These are phyloP conservation scores for Teunomyces cretensis DNA, from an alignment of 805 yeast genomes.

Conservation along the genomic window DNA sequence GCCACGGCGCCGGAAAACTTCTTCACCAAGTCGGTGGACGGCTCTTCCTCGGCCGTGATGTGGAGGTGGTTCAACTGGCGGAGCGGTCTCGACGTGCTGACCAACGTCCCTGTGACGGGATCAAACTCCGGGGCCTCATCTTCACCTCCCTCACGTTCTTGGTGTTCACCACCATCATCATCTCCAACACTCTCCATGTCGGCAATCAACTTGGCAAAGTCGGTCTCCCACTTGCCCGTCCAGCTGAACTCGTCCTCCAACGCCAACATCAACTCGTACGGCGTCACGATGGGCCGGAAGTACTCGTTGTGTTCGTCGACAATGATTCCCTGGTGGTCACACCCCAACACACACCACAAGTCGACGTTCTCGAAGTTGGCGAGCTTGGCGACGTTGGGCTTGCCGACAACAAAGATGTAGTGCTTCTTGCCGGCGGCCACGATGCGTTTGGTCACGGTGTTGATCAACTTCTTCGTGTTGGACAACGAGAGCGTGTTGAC, in stretches of 20 bases:
- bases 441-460: constrained; percentile 59
- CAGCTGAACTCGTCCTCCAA: constrained; percentile 73
- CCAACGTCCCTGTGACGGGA: constrained; percentile 80
- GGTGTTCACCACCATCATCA: constrained; percentile 25
- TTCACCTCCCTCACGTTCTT: constrained; percentile 20
- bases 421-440: constrained; percentile 82
- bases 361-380: constrained; percentile 96
- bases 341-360: constrained; percentile 92
- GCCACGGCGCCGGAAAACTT: constrained; percentile 59
- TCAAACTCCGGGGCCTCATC: constrained; percentile 80
- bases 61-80: constrained; percentile 64
- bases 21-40: constrained; percentile 44
- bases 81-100: constrained; percentile 72
- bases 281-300: constrained; percentile 89
- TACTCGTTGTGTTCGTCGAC: constrained; percentile 77
- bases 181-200: constrained; percentile 37
- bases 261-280: constrained; percentile 85
- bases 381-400: constrained; percentile 94
- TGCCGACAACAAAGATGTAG: constrained; percentile 93
- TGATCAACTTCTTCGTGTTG: constrained; percentile 68
- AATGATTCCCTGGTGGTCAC: constrained; percentile 91
- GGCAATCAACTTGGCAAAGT: constrained; percentile 57
- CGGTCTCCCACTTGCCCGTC: constrained; percentile 93
- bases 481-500: constrained; percentile 85
- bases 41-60: constrained; percentile 42